Base-by-base conservation (phyloP, 2,329 filamentous ascomycete genomes). In the Metarhizium rileyi region DNA sequence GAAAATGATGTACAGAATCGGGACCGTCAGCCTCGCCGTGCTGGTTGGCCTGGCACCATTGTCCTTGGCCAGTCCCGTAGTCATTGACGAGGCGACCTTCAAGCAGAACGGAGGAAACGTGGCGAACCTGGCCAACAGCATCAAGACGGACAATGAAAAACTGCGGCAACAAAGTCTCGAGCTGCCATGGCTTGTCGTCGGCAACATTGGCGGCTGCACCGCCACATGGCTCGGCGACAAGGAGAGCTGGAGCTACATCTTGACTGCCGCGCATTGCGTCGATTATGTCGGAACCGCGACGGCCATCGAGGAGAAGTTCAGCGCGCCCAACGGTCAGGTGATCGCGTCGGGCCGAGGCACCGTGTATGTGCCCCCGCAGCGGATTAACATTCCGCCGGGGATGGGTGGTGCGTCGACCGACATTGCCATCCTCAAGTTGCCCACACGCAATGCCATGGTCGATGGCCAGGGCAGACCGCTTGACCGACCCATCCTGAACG, bases 1-100 rank as follows among this genome's bases (percentile, higher is more conserved):
- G n/a, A n/a, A n/a, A n/a, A 61, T 64, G 35, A 38, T 4, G 10
- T 5, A 6, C 35, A 38, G 5, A 38, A 20, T 38, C 16, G 6
- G 35, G 35, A 22, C 16, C 35, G 16, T 22, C 16, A 12, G 35
- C 5, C 2, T 38, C 8, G 35, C n/a, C n/a, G 16, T n/a, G 35
- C n/a, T n/a, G n/a, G n/a, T n/a, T n/a, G n/a, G n/a, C n/a, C 8
- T 38, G 35, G 5, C 35, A n/a, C 8, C 35, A n/a, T 38, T 9
- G 35, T 20, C n/a, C 5, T 38, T 12, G 16, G 35, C 35, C 9
- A 16, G 10, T 4, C 5, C 35, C 2, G 9, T 38, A 10, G 18
- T 38, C n/a, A 38, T 38, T 12, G 35, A 38, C 18, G 16, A 38
- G 10, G 35, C 35, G n/a, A 38, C 35, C 35, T 38, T 38, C 20